phyloP scores from a whole-genome alignment of 306 rosid genomes.

The Parietaria judaica region DNA sequence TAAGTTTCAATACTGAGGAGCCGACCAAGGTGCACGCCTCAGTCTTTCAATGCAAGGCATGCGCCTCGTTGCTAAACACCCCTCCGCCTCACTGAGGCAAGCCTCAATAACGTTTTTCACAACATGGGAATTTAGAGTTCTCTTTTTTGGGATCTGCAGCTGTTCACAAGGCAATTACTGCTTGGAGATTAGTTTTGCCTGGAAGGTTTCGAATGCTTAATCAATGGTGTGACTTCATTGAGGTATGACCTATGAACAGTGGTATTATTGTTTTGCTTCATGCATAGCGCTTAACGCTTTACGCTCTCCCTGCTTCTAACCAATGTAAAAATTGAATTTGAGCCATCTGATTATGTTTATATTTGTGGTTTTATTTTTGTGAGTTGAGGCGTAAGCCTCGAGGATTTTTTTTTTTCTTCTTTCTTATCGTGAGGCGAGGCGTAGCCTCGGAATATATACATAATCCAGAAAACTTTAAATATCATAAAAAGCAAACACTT shows the following conservation, averaged over 20 bases:
- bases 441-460: too few relatives aligned
- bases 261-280: slow-evolving; percentile 1
- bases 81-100: too few relatives aligned
- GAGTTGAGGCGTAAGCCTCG: too few relatives aligned
- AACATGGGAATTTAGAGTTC: background rate
- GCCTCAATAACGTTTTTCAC: too few relatives aligned
- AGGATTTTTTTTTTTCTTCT: background rate
- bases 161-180: slow-evolving; percentile 63
- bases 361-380: too few relatives aligned
- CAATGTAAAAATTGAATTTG: background rate
- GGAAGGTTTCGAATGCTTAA: slow-evolving; percentile 75
- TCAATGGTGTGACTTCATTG: slow-evolving; percentile 92
- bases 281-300: slow-evolving; percentile 9
- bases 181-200: slow-evolving; percentile 80
- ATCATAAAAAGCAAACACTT: too few relatives aligned
- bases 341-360: background rate
- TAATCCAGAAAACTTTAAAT: too few relatives aligned
- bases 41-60: too few relatives aligned
- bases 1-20: too few relatives aligned
- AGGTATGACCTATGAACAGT: slow-evolving; percentile 34
- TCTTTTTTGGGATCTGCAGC: slow-evolving; percentile 41
- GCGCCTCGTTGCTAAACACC: too few relatives aligned
- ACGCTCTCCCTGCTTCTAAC: slow-evolving; percentile 1
- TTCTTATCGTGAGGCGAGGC: too few relatives aligned
- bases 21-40: too few relatives aligned